These are phyloP conservation scores for Hypholoma sublateritium DNA, from an alignment of 768 basidiomycete genomes.

Conservation along the genomic window DNA sequence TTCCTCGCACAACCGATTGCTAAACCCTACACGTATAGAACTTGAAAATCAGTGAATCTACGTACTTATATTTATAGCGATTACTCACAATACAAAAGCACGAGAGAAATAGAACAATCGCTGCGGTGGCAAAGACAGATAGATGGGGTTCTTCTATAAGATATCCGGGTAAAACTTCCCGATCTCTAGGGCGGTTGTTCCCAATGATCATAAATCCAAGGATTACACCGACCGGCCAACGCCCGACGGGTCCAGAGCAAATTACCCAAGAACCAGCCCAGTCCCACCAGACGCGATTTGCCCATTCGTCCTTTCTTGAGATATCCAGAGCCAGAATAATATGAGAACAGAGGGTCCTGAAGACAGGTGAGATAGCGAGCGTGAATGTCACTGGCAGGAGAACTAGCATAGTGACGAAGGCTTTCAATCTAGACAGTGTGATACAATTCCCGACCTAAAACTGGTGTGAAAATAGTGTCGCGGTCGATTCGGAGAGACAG, in stretches of 20 bases:
- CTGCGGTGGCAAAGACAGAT: constrained; percentile 25
- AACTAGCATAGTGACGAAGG: constrained; percentile 33
- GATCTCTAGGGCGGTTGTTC: constrained; percentile 9
- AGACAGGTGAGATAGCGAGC: constrained; percentile 29
- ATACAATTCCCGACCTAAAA: constrained; percentile 42
- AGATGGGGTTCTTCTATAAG: constrained; percentile 38
- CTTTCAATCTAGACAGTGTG: constrained; percentile 35
- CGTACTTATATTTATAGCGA: not conserved
- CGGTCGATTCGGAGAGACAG: not conserved
- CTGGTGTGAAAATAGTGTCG: not conserved
- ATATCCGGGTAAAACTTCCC: constrained; percentile 19
- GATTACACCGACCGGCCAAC: constrained; percentile 37
- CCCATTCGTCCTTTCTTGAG: constrained; percentile 30
- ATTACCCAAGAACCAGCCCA: constrained; percentile 45
- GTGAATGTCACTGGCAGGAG: constrained; percentile 29
- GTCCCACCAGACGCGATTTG: constrained; percentile 38
- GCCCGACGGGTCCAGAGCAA: constrained; percentile 40
- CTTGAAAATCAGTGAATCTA: not conserved
- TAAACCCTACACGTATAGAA: constrained; percentile 23
- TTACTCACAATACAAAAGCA: constrained; percentile 34
- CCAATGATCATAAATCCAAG: constrained; percentile 34
- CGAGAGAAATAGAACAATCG: constrained; percentile 29
- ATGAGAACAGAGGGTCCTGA: constrained; percentile 24
- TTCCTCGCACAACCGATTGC: constrained; percentile 24
- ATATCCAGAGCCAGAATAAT: constrained; percentile 25